Base-by-base conservation (phyloP, 2,329 filamentous ascomycete genomes). In the Xylariaceae sp. region DNA sequence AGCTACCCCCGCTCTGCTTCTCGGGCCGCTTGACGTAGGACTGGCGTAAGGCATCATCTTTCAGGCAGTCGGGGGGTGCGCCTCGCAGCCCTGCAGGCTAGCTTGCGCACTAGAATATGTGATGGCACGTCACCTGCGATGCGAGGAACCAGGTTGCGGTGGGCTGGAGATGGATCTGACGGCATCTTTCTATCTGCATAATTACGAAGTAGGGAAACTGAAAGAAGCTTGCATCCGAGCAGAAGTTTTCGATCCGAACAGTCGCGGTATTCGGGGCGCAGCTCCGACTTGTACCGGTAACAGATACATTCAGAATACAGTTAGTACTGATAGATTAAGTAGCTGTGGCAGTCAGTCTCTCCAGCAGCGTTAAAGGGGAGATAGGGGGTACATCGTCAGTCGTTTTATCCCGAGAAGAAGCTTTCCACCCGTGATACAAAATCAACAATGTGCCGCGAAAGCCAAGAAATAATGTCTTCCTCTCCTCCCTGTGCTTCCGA, bases 61-160 rank as follows among this genome's bases (percentile, higher is more conserved):
- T 30, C 23, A 30, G 23, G 23, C 37, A 52, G 61, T 62, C 58
- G 53, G 55, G 15, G 23, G 23, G 23, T 30, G 23, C 56, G 58
- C 53, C 58, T 56, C 48, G 35, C 55, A 62, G 58, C 58, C 56
- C 54, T 62, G 58, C 58, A 23, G 18, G 35, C 50, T 57, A n/a
- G 56, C 18, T 34, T 39, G 44, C 52, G 50, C n/a, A 17, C 18
- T 53, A 18, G 52, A 41, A 41, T 41, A 41, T 41, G 37, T 13
- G 37, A 41, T 41, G 13, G 37, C 37, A 41, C 9, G 13, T 41
- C 13, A n/a, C 13, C 41, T 15, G n/a, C 2, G 10, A 15, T 53
- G 41, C 55, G 49, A 51, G 13, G 23, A 54, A 51, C 55, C 55
- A 39, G 23, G 51, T 53, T 23, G 17, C 50, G 45, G 35, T 51